A percentile compares a stretch with the other conserved stretches of the same genome.
Conservation (phyloP, 73 alveolate genomes). For the Blepharisma stoltei region DNA sequence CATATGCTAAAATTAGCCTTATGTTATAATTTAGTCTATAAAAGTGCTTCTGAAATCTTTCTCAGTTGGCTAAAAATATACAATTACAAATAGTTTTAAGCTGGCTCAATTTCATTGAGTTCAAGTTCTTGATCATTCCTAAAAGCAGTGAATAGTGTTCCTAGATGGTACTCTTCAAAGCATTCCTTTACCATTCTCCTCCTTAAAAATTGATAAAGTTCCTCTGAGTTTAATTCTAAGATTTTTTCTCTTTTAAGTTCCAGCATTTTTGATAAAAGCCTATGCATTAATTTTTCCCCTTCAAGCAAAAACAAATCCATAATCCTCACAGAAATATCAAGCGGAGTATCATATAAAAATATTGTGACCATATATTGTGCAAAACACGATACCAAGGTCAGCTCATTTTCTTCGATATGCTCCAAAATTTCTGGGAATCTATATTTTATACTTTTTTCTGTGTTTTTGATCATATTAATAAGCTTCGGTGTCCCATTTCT, state of each 20-base stretch:
- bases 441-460: background rate
- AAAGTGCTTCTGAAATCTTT: no score
- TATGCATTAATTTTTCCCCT: slow-evolving; percentile 29
- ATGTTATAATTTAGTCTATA: no score
- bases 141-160: slow-evolving; percentile 2
- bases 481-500: slow-evolving; percentile 32
- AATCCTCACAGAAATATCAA: background rate
- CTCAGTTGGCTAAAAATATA: no score
- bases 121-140: slow-evolving; percentile 1
- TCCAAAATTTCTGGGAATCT: background rate
- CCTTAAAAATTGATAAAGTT: slow-evolving; percentile 12
- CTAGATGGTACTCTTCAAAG: slow-evolving; percentile 25
- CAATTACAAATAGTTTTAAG: no score
- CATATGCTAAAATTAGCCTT: no score
- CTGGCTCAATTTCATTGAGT: background rate
- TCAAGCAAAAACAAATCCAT: slow-evolving; percentile 16
- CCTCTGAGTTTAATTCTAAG: slow-evolving; percentile 19
- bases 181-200: slow-evolving; percentile 22
- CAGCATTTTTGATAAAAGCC: background rate
- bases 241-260: background rate
- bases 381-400: background rate
- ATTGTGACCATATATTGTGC: slow-evolving; percentile 14
- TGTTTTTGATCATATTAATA: background rate
- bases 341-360: slow-evolving; percentile 28
- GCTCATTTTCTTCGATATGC: slow-evolving; percentile 6